Base-by-base conservation (phyloP, 2,329 filamentous ascomycete genomes). In the Pseudophaeomoniella oleicola region DNA sequence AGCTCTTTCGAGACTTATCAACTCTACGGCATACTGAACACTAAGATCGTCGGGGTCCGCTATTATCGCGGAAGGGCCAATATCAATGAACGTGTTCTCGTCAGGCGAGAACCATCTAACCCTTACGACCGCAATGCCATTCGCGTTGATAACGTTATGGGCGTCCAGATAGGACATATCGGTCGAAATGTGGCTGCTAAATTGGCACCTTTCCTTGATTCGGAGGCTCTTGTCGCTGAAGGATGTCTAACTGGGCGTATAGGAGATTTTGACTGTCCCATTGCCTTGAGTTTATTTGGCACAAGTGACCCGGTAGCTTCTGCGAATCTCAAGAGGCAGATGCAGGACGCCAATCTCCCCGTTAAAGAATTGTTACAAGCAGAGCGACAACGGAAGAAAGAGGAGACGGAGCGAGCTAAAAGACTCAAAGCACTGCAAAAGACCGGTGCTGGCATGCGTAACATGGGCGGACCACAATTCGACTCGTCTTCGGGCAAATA, bases 131-230 rank as follows among this genome's bases (percentile, higher is more conserved):
- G 46, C 4, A 90, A 90, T 57, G 84, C 84, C 0, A 84, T 92
- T 39, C 72, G 75, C 4, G 72, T 92, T 1, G 69, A 81, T 47
- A 92, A 90, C 53, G 81, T 87, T 11, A 70, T 81, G 50, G 71
- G 74, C 12, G 54, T 57, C 5, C 84, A 92, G 49, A 82, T 93
- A 46, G 85, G 85, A 1, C 84, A 93, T 55, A 64, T 93, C 30
- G 79, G 81, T 4, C 66, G 73, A 10, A 64, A 58, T 1, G 50
- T 84, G 15, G 83, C 77, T 1, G 60, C 65, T n/a, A 88, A 81
- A 54, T 59, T 94, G 37, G 75, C 82, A 0, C 71, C 48, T 12
- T n/a, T 43, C 31, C 30, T 61, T 49, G 79, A 84, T 46, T 56
- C 58, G 1, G 63, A 63, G 36, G 68, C 68, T 13, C 60, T 90